Evolutionary conservation across 257 asterid species (phyloP).

Genomic region (Parsonsia alboflavescens): DNA sequence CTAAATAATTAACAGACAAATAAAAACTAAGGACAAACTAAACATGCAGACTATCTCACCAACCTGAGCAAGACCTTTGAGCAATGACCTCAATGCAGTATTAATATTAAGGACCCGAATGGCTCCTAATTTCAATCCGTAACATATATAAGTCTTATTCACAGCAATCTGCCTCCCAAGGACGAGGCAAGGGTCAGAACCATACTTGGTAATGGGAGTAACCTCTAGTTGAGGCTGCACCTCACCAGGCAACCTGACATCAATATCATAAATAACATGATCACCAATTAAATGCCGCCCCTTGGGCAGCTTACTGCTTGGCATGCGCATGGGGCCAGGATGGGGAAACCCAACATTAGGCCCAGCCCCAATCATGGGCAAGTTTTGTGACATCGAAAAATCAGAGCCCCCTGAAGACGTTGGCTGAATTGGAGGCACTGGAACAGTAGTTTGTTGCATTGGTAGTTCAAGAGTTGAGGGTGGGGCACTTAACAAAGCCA

Average conservation of each 20-base stretch:
- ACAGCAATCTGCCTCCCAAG: slow-evolving; percentile 95
- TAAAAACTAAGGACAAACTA: not conserved
- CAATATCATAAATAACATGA: slow-evolving; percentile 59
- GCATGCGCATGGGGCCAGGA: slow-evolving; percentile 66
- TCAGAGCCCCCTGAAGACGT: slow-evolving; percentile 69
- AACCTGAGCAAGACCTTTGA: slow-evolving; percentile 93
- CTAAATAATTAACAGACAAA: not conserved
- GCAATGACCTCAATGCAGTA: slow-evolving; percentile 92
- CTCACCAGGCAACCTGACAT: slow-evolving; percentile 79
- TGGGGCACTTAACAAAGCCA: slow-evolving; percentile 89
- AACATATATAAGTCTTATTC: slow-evolving; percentile 85
- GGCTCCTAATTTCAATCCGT: slow-evolving; percentile 87
- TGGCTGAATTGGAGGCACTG: slow-evolving; percentile 44
- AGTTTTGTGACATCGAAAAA: slow-evolving; percentile 31
- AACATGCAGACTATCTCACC: slow-evolving; percentile 6
- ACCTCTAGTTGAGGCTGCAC: slow-evolving; percentile 99
- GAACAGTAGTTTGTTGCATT: slow-evolving; percentile 36
- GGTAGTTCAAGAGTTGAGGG: slow-evolving; percentile 39
- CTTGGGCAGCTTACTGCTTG: slow-evolving; percentile 83
- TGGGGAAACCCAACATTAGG: slow-evolving; percentile 39
- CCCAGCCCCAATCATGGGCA: slow-evolving; percentile 32
- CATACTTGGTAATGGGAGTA: slow-evolving; percentile 93
- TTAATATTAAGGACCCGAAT: slow-evolving; percentile 86
- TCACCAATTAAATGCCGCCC: slow-evolving; percentile 84
- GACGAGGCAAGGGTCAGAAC: slow-evolving; percentile 89